These are phyloP conservation scores for Petunia axillaris DNA, from an alignment of 257 asterid genomes.

Conservation along the genomic window DNA sequence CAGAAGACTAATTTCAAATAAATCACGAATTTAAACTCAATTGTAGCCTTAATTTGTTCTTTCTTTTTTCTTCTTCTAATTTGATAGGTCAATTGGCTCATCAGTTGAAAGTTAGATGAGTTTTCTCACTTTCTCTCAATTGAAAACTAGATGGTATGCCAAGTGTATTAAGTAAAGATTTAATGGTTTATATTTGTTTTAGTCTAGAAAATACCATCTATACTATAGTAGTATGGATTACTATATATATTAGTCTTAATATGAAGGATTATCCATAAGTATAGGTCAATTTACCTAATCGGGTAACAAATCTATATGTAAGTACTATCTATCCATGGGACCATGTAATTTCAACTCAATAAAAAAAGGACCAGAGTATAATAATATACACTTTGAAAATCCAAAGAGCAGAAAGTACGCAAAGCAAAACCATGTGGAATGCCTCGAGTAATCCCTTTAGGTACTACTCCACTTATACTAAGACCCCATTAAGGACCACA, in stretches of 20 bases:
- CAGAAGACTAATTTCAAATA: background rate
- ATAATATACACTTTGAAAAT: too few relatives aligned
- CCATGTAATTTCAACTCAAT: too few relatives aligned
- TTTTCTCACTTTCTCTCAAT: background rate
- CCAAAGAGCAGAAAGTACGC: background rate
- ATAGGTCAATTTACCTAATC: too few relatives aligned
- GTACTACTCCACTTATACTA: slow-evolving; percentile 23
- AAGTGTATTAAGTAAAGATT: background rate
- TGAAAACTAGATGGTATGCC: background rate
- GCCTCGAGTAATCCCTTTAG: slow-evolving; percentile 37
- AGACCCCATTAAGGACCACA: too few relatives aligned
- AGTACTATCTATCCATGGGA: too few relatives aligned
- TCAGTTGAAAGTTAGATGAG: too few relatives aligned
- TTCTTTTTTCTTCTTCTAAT: background rate
- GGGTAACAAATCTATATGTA: too few relatives aligned
- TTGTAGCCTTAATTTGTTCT: background rate
- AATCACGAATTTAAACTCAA: background rate
- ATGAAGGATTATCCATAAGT: too few relatives aligned
- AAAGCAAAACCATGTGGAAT: slow-evolving; percentile 31
- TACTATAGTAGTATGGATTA: too few relatives aligned
- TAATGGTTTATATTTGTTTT: background rate
- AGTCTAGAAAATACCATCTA: background rate
- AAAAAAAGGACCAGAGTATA: too few relatives aligned
- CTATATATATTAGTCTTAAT: too few relatives aligned
- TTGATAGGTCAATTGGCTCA: background rate